These are phyloP conservation scores for Schwanniomyces polymorphus DNA, from an alignment of 805 yeast genomes.

Conservation along the genomic window DNA sequence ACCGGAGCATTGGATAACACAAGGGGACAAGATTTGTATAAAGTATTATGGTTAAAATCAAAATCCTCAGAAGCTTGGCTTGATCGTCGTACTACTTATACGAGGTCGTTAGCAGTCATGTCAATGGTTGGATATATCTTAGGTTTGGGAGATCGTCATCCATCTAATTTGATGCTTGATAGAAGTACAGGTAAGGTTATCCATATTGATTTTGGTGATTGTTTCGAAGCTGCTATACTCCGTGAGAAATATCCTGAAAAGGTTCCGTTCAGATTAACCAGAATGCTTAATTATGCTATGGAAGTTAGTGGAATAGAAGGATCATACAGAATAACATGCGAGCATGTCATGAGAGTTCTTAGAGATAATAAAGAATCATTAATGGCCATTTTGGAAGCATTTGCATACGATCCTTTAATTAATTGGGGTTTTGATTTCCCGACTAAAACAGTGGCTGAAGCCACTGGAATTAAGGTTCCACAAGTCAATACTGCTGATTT, in stretches of 20 bases:
- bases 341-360: conserved; percentile 92
- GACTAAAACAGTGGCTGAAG: conserved; percentile 70
- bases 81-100: conserved; percentile 93
- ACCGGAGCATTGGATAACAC: conserved; percentile 95
- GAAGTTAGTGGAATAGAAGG: conserved; percentile 99
- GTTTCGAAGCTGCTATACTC: conserved; percentile 96
- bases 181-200: conserved; percentile 92
- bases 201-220: conserved; percentile 98
- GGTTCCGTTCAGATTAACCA: conserved; percentile 93
- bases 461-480: conserved; percentile 68
- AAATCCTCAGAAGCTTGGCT: conserved; percentile 97
- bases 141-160: conserved; percentile 97
- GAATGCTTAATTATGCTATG: conserved; percentile 98
- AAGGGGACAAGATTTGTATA: conserved; percentile 92
- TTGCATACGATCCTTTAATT: conserved; percentile 96
- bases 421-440: conserved; percentile 99
- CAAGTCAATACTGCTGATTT: conserved; percentile 69
- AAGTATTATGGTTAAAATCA: conserved; percentile 94
- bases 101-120: conserved; percentile 96
- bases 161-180: conserved; percentile 94
- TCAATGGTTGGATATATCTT: conserved; percentile 97
- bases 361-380: conserved; percentile 93
- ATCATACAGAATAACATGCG: conserved; percentile 92
- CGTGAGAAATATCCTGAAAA: conserved; percentile 98
- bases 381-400: conserved; percentile 97